A percentile compares a stretch with the other conserved stretches of the same genome.
Conservation (phyloP, 1,284 basidiomycete species). For the Ustilago bromivora region DNA sequence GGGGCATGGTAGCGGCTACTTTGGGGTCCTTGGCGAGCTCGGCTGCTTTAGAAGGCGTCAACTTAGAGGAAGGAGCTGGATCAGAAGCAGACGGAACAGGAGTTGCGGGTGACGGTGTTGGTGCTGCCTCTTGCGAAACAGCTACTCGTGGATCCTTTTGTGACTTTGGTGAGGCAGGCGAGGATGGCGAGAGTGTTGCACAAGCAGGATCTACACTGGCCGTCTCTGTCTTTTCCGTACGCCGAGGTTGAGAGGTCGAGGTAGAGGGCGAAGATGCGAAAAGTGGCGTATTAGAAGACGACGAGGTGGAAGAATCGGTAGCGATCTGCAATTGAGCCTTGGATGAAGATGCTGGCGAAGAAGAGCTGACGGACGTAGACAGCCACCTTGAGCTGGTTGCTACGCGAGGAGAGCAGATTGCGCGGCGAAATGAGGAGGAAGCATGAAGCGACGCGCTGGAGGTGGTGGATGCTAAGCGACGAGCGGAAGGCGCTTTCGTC, state of each 20-base stretch:
- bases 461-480: background rate
- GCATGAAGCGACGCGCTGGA: constrained; percentile 9
- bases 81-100: constrained; percentile 40
- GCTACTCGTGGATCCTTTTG: constrained; percentile 45
- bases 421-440: constrained; percentile 20
- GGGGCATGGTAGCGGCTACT: constrained; percentile 46
- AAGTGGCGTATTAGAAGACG: constrained; percentile 5
- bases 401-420: background rate
- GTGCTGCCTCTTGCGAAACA: constrained; percentile 22
- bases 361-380: constrained; percentile 9
- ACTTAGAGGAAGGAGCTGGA: constrained; percentile 20
- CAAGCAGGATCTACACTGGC: constrained; percentile 51
- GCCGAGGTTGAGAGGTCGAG: background rate
- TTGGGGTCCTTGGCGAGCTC: constrained; percentile 37
- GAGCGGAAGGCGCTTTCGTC: constrained; percentile 1
- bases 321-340: constrained; percentile 13
- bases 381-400: constrained; percentile 14
- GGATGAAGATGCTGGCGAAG: constrained; percentile 25
- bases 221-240: constrained; percentile 12
- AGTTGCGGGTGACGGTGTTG: constrained; percentile 34
- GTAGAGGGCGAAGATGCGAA: constrained; percentile 13
- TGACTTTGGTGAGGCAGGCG: constrained; percentile 52
- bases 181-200: constrained; percentile 53
- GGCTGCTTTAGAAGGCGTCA: constrained; percentile 40
- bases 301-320: constrained; percentile 11